phyloP scores from a whole-genome alignment of 2,329 filamentous ascomycete genomes.

The Penicillium nordicum region DNA sequence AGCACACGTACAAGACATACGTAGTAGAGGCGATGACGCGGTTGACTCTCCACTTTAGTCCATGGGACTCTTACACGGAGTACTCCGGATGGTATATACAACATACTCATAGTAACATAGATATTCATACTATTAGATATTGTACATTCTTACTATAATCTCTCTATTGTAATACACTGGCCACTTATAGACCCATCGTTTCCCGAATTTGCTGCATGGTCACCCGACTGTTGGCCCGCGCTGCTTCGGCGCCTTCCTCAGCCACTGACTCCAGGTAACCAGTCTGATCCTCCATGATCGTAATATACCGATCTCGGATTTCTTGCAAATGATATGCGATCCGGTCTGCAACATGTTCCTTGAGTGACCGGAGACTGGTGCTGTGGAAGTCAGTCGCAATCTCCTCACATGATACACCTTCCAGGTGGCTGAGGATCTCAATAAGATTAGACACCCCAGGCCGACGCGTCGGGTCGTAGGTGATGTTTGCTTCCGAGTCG shows the following conservation, averaged over 20 bases:
- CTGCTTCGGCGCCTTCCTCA: constrained; percentile 29
- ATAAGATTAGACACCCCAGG: constrained; percentile 88
- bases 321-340: constrained; percentile 29
- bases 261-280: constrained; percentile 32
- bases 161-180: not conserved
- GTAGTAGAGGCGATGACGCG: constrained; percentile 20
- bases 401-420: constrained; percentile 43
- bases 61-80: not conserved
- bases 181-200: constrained; percentile 30
- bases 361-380: constrained; percentile 57
- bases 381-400: constrained; percentile 47
- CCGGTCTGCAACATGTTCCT: constrained; percentile 58
- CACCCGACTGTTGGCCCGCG: constrained; percentile 30
- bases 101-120: too few relatives aligned
- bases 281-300: constrained; percentile 28
- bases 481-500: constrained; percentile 65
- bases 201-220: constrained; percentile 34
- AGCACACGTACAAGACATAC: constrained; percentile 17
- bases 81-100: not conserved
- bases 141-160: not conserved
- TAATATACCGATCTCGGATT: constrained; percentile 35
- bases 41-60: constrained; percentile 13
- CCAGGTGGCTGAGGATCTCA: constrained; percentile 71
- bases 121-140: not conserved
- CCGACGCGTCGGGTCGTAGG: constrained; percentile 65